These are phyloP conservation scores for Fusarium anthophilum DNA, from an alignment of 2,329 filamentous ascomycete species.

Conservation along the genomic window DNA sequence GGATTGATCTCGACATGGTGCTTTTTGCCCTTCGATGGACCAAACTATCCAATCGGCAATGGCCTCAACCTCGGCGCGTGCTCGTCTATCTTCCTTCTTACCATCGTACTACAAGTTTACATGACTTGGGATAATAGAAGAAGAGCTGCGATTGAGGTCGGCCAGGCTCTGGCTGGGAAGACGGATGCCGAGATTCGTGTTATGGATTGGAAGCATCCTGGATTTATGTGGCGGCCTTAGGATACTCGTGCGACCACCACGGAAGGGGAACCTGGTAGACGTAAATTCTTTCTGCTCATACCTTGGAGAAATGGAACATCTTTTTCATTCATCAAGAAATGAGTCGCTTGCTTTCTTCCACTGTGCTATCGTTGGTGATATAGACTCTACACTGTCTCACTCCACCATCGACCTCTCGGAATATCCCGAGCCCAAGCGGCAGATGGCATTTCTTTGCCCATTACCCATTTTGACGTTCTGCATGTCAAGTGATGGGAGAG, in stretches of 20 bases:
- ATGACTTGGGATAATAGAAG: constrained; percentile 21
- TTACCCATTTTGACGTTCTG: accelerated
- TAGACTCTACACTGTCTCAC: background rate
- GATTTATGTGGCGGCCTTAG: constrained; percentile 18
- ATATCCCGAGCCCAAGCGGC: accelerated
- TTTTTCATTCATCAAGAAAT: accelerated
- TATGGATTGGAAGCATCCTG: constrained; percentile 22
- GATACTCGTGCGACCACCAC: accelerated
- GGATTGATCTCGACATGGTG: constrained; percentile 72
- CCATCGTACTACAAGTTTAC: background rate
- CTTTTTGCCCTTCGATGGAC: constrained; percentile 69
- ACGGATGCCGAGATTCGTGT: constrained; percentile 13
- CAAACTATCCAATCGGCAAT: constrained; percentile 75
- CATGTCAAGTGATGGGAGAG: accelerated
- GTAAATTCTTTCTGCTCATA: accelerated
- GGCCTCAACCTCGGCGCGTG: constrained; percentile 52
- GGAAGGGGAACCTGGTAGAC: accelerated
- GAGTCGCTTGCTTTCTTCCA: background rate
- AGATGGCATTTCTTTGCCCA: background rate
- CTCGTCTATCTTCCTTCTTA: constrained; percentile 11
- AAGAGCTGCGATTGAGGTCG: background rate
- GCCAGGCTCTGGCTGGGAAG: background rate
- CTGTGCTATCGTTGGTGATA: background rate
- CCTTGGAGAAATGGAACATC: accelerated
- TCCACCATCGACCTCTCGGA: background rate